Conservation (phyloP, 768 basidiomycete genomes). For the Saitozyma podzolica region DNA sequence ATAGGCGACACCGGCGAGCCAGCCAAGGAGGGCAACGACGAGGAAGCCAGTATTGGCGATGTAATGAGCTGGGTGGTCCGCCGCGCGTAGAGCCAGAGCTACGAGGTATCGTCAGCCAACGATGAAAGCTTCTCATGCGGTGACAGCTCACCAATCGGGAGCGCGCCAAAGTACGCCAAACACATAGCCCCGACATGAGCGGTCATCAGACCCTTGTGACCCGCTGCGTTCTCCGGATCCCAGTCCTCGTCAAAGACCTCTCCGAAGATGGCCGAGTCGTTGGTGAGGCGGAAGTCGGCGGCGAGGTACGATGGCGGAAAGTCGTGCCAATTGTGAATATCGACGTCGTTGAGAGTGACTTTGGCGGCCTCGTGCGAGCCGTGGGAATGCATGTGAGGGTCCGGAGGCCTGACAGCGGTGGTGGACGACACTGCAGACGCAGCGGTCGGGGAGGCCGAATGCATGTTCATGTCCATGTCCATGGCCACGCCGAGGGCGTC, state of each 20-base stretch:
- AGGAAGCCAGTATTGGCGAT: slow-evolving; percentile 67
- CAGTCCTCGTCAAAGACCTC: slow-evolving; percentile 35
- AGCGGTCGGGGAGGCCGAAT: not conserved
- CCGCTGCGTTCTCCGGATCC: slow-evolving; percentile 20
- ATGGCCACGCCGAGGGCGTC: not conserved
- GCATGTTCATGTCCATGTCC: slow-evolving; percentile 15
- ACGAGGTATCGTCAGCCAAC: not conserved
- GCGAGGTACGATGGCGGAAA: slow-evolving; percentile 38
- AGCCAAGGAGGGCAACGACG: slow-evolving; percentile 63
- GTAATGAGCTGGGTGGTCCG: slow-evolving; percentile 67
- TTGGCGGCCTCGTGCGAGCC: slow-evolving; percentile 33
- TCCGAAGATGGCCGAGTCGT: slow-evolving; percentile 40
- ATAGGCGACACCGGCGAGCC: slow-evolving; percentile 70
- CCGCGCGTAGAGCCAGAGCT: slow-evolving; percentile 80
- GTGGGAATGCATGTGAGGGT: slow-evolving; percentile 17
- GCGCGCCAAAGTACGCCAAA: slow-evolving; percentile 75
- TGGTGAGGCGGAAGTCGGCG: slow-evolving; percentile 35
- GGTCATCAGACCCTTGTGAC: slow-evolving; percentile 61
- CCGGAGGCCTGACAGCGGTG: not conserved
- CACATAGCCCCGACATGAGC: slow-evolving; percentile 73
- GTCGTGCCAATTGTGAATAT: slow-evolving; percentile 28
- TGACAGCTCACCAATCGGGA: slow-evolving; percentile 69
- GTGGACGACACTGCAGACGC: not conserved
- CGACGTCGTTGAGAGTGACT: slow-evolving; percentile 20
- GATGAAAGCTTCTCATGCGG: too few species aligned